Conservation (phyloP, 2,329 filamentous ascomycete genomes). For the Chlorencoelia australis region DNA sequence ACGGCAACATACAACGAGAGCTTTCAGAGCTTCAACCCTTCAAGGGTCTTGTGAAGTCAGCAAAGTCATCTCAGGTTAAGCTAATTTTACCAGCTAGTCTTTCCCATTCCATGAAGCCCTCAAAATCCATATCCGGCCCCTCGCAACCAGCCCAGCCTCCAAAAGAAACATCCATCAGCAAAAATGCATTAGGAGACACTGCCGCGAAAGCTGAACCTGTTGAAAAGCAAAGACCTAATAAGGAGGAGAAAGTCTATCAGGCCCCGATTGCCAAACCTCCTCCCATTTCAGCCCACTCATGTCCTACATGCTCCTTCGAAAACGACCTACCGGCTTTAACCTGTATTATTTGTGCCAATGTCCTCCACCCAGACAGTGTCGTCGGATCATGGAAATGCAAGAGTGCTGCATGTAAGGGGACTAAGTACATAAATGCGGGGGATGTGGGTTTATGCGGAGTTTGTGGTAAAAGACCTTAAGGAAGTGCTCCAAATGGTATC, state of each 20-base stretch:
- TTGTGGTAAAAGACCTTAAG: slow-evolving; percentile 44
- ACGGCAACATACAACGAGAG: slow-evolving; percentile 50
- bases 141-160: too few species aligned
- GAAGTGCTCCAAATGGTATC: slow-evolving; percentile 11
- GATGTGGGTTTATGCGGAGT: slow-evolving; percentile 62
- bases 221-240: not conserved
- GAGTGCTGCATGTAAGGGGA: slow-evolving; percentile 43
- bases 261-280: not conserved
- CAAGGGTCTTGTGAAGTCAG: too few species aligned
- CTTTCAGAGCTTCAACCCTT: slow-evolving; percentile 54
- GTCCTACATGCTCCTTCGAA: slow-evolving; percentile 54
- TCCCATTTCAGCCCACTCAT: slow-evolving; percentile 32
- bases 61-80: too few species aligned
- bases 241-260: not conserved
- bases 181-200: too few species aligned
- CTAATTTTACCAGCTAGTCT: too few species aligned
- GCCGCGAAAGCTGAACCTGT: too few species aligned
- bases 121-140: too few species aligned
- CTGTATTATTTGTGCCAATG: slow-evolving; percentile 62
- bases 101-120: too few species aligned
- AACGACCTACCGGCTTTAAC: slow-evolving; percentile 46
- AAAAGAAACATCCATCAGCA: not conserved
- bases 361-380: slow-evolving; percentile 46
- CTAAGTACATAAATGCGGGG: slow-evolving; percentile 55
- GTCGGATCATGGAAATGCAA: slow-evolving; percentile 54